These are phyloP conservation scores for Panellus pusillus DNA, from an alignment of 768 basidiomycete genomes.

Conservation along the genomic window DNA sequence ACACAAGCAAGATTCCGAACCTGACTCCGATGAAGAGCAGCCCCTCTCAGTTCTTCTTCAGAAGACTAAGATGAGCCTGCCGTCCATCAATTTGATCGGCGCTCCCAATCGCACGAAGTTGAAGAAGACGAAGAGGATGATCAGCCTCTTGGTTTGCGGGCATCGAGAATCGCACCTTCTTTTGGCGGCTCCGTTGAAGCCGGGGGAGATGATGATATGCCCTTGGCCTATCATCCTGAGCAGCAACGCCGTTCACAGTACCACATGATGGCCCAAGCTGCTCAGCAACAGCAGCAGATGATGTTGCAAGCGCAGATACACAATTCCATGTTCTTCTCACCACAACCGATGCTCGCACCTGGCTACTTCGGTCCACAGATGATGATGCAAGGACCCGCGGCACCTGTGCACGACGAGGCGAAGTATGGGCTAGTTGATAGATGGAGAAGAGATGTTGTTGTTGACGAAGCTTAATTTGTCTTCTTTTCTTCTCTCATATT, in stretches of 20 bases:
- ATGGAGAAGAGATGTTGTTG: slow-evolving; percentile 78
- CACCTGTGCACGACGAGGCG: slow-evolving; percentile 59
- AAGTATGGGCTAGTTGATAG: slow-evolving; percentile 75
- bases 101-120: slow-evolving; percentile 20
- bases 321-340: slow-evolving; percentile 71
- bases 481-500: neutral
- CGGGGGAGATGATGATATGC: slow-evolving; percentile 67
- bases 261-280: slow-evolving; percentile 43
- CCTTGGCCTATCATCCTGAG: slow-evolving; percentile 73
- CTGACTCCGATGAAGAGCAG: slow-evolving; percentile 69
- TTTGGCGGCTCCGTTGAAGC: slow-evolving; percentile 20
- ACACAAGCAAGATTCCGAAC: slow-evolving; percentile 22
- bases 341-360: slow-evolving; percentile 66
- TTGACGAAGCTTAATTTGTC: slow-evolving; percentile 45
- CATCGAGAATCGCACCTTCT: slow-evolving; percentile 46
- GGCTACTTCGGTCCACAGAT: slow-evolving; percentile 64
- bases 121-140: slow-evolving; percentile 64
- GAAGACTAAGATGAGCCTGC: slow-evolving; percentile 43
- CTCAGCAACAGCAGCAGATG: slow-evolving; percentile 60
- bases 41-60: slow-evolving; percentile 65
- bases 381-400: slow-evolving; percentile 52
- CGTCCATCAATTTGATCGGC: slow-evolving; percentile 41
- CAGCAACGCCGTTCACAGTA: slow-evolving; percentile 77
- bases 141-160: slow-evolving; percentile 68
- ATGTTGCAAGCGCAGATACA: slow-evolving; percentile 80